phyloP scores from a whole-genome alignment of 2,329 filamentous ascomycete species.

The Colletotrichum sidae region DNA sequence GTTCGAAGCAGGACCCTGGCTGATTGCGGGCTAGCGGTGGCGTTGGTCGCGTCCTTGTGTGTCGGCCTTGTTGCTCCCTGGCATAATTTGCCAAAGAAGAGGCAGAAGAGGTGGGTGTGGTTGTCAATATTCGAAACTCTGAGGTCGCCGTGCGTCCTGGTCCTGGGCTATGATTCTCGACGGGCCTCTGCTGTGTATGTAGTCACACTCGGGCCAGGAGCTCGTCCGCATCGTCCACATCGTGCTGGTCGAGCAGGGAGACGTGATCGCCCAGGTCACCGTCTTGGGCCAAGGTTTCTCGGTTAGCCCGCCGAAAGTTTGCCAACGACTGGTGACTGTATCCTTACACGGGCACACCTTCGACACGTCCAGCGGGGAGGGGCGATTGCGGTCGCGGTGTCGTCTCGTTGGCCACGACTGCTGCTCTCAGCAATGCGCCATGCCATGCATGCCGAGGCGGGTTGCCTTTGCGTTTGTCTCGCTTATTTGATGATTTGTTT shows the following conservation, averaged over 20 bases:
- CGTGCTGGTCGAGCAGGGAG: slow-evolving; percentile 7
- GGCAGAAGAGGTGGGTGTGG: slow-evolving; percentile 1
- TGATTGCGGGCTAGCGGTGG: slow-evolving; percentile 13
- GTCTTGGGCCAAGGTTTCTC: slow-evolving; percentile 24
- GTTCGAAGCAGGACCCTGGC: slow-evolving; percentile 11
- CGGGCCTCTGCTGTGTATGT: neutral
- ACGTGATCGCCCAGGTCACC: slow-evolving; percentile 16
- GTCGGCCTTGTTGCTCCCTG: neutral
- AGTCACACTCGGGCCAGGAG: slow-evolving; percentile 23
- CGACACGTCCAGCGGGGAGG: neutral
- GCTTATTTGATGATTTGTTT: neutral
- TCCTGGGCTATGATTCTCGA: neutral
- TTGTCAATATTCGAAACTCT: slow-evolving; percentile 16
- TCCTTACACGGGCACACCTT: neutral
- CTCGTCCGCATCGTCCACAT: slow-evolving; percentile 15
- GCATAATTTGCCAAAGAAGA: neutral
- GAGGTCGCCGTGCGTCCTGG: neutral
- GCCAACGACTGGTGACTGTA: neutral
- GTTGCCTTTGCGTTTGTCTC: slow-evolving; percentile 1
- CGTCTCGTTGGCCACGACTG: slow-evolving; percentile 1
- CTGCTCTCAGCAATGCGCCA: neutral
- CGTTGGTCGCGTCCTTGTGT: neutral
- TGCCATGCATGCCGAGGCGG: neutral
- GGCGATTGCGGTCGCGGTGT: neutral
- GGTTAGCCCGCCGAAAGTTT: slow-evolving; percentile 28